Base-by-base conservation (phyloP, 164 flowering plant genomes). In the Chimonanthus praecox region DNA sequence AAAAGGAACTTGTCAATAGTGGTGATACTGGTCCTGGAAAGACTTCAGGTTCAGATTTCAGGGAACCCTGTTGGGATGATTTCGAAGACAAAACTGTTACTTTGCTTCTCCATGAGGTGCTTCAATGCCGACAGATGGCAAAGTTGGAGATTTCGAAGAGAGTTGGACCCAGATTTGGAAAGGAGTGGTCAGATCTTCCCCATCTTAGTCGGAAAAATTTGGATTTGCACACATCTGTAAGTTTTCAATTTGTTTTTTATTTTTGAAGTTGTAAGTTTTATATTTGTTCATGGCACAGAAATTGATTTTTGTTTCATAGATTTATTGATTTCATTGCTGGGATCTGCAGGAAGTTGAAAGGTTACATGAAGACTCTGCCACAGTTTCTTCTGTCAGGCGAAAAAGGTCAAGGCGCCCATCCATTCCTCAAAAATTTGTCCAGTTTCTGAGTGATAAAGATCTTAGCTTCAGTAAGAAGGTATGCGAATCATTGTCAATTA, bases 401-500 rank as follows among this genome's bases (percentile, higher is more conserved):
- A 79, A 67, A 67, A 80, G 82, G 78, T 81, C 90, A 47, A 77
- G 81, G 7, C 64, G 83, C 51, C 80, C 71, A 64, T 85, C 80
- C 60, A 75, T 84, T 69, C 85, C 86, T 76, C 83, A 73, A 71
- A 89, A 85, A 75, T 85, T 89, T 76, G 74, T 77, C 10, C 89
- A 83, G 79, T 81, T 82, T 81, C 72, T 84, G 70, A 80, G 71
- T 7, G 64, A 78, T 70, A 84, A 76, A 70, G 87, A 80, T 48
- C 72, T 15, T 62, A 79, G 74, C 73, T 77, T 76, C 69, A 69
- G 78, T 71, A 78, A 74, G 75, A 79, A 74, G 78, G 87, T 82
- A 49, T 75, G 75, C 58, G 79, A 88, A 68, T 93, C 97, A 33
- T 81, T 94, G 83, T 92, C 99, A 64, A 85, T 91, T 80, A 88